Base-by-base conservation (phyloP, 768 basidiomycete species). In the Podaxis rugospora region DNA sequence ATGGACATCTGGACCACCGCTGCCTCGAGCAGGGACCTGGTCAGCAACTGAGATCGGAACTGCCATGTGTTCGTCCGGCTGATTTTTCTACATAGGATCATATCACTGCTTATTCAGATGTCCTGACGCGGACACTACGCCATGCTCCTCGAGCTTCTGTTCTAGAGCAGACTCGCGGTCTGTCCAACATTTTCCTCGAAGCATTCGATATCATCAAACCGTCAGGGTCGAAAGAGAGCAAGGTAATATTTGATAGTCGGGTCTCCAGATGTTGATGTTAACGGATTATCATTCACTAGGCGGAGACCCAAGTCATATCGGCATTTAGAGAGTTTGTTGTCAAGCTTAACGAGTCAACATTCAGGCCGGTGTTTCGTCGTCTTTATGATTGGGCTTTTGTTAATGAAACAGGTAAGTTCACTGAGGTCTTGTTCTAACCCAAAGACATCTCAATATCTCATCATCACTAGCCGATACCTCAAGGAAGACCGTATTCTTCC, bases 341-440 rank as follows among this genome's bases (percentile, higher is more conserved):
- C 57, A 98, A 98, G 73, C 78, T 99, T 56, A 97, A 95, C 68
- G 97, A 98, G 66, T 84, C 85, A 0, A 82, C 89, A 0, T 98
- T 99, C 85, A 83, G 86, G 63, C 95, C 96, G 0, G 76, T 98
- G 14, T 96, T 98, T 83, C 86, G 94, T 57, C 87, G 88, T 57
- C 72, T 95, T 60, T 94, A 92, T 67, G 97, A 99, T 70, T 99
- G 97, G 97, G 94, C 94, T 0, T 95, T 95, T 67, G 82, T 80
- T 1, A 76, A 78, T 60, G 81, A 80, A 28, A 67, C 69, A 25
- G 73, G 86, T 87, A 67, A 35, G 78, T 72, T 44, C 42, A 6
- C 18, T 7, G 6, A 16, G 16, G 9, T 52, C n/a, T 36, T 47
- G 3, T 47, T 21, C 18, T 60, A 9, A 39, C 25, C 23, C 9